These are phyloP conservation scores for Yarrowia osloensis DNA, from an alignment of 805 yeast species.

Conservation along the genomic window DNA sequence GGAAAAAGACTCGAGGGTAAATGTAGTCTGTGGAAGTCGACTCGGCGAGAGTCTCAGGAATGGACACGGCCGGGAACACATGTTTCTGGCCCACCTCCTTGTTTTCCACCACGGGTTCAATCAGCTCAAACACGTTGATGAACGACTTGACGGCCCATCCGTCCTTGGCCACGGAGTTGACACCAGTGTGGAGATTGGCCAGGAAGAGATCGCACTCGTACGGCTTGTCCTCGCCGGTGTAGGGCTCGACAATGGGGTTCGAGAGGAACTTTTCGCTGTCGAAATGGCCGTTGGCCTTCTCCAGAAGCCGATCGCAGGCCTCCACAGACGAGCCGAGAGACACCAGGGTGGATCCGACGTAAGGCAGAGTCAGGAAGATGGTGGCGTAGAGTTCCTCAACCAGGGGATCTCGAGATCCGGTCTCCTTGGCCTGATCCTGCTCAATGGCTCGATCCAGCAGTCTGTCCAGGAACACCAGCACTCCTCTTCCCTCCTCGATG, in stretches of 20 bases:
- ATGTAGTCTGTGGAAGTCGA: slow-evolving; percentile 47
- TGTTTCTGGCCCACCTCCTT: slow-evolving; percentile 32
- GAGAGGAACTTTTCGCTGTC: not conserved
- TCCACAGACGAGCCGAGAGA: not conserved
- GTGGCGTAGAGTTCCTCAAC: slow-evolving; percentile 70
- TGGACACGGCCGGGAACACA: slow-evolving; percentile 42
- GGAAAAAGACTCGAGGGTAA: slow-evolving; percentile 62
- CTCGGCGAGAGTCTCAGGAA: slow-evolving; percentile 36
- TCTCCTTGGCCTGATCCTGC: slow-evolving; percentile 47
- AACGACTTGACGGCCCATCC: slow-evolving; percentile 39
- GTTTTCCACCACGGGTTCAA: slow-evolving; percentile 24
- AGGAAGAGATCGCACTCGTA: not conserved
- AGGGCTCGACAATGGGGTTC: slow-evolving; percentile 19
- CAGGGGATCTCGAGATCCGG: slow-evolving; percentile 47
- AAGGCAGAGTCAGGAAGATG: slow-evolving; percentile 63
- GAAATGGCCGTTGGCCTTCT: not conserved
- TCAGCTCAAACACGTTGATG: slow-evolving; percentile 32
- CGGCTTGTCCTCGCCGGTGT: slow-evolving; percentile 23
- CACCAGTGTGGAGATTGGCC: not conserved
- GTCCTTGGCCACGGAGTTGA: slow-evolving; percentile 2
- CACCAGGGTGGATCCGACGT: slow-evolving; percentile 20
- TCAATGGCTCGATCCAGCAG: slow-evolving; percentile 59
- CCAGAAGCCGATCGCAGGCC: not conserved
- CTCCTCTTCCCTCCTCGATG: slow-evolving; percentile 50
- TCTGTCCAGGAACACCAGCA: slow-evolving; percentile 53